Conservation (phyloP, 495 filamentous ascomycete species). For the Hypoxylon crocopeplum region DNA sequence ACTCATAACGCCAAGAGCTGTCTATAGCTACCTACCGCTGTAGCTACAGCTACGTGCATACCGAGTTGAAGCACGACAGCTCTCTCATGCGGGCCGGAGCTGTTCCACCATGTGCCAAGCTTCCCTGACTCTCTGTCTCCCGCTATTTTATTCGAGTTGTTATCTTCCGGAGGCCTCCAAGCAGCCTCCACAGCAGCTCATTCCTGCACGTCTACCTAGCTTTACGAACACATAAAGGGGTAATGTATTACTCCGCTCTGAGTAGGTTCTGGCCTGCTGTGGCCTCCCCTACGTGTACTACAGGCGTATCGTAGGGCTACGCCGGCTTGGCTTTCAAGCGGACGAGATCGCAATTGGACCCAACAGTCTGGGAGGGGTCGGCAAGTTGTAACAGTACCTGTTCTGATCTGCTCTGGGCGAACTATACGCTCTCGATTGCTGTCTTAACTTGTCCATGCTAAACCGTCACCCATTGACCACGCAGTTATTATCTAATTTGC, state of each 20-base stretch:
- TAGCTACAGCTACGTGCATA: slow-evolving; percentile 37
- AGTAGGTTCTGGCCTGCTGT: slow-evolving; percentile 13
- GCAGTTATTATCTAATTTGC: too few species aligned
- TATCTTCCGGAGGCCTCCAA: slow-evolving; percentile 30
- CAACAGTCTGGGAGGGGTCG: slow-evolving; percentile 34
- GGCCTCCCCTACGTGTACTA: slow-evolving; percentile 19
- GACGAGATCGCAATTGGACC: slow-evolving; percentile 36
- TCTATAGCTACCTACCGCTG: slow-evolving; percentile 23
- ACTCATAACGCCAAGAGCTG: slow-evolving; percentile 27
- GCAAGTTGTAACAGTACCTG: slow-evolving; percentile 16
- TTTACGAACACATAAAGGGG: slow-evolving; percentile 5
- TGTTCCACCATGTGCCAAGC: slow-evolving; percentile 28
- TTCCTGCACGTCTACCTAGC: slow-evolving; percentile 5
- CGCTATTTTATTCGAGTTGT: slow-evolving; percentile 13
- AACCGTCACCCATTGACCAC: too few species aligned
- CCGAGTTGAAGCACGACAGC: slow-evolving; percentile 31
- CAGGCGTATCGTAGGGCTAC: slow-evolving; percentile 27
- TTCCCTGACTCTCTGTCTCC: slow-evolving; percentile 8
- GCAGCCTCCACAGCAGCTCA: slow-evolving; percentile 12
- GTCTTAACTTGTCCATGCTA: slow-evolving; percentile 1
- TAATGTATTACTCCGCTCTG: slow-evolving; percentile 8
- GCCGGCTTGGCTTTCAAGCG: slow-evolving; percentile 20
- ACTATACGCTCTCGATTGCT: slow-evolving; percentile 6
- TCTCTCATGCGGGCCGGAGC: slow-evolving; percentile 22
- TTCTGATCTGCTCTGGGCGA: slow-evolving; percentile 18